Evolutionary conservation across 2,329 filamentous ascomycete species (phyloP), one percentile per base, ranked within the genome.

Genomic region (Podosphaera leucotricha): DNA sequence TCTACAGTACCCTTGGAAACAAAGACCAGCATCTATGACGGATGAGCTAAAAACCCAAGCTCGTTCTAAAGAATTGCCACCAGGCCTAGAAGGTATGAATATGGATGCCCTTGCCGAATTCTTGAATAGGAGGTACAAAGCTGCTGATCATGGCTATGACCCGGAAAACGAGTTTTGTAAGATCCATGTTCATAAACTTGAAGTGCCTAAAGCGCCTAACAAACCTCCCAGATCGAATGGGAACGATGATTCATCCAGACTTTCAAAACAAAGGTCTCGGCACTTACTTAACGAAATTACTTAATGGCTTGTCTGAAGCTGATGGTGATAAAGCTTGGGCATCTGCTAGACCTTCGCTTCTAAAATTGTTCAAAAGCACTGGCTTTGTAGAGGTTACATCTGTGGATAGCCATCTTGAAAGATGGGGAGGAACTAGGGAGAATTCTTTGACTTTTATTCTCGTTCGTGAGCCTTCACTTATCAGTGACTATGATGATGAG

Each of bases 1-100:
- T 19, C 41, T 54, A 3, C 46, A 50, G 33, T 47, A 19, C 37
- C 53, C 53, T 2, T 54, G 53, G 51, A 48, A 49, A 36, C 37
- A 47, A 22, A 6, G 15, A 20, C 11, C 35, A 19, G 18, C 28
- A 11, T 36, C 42, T 11, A 49, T 54, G 47, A 49, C 43, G 10
- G 41, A 30, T 2, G 48, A 52, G 36, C 22, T 47, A 18, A 51
- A 50, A 38, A 30, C 16, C 2, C 20, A 39, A 16, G 47, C 43
- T 8, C 16, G 33, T 7, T 41, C 38, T 13, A 19, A 46, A 18
- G 45, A 47, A 10, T 11, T 47, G 20, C 49, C 52, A 2, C 48
- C 49, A 5, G 6, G 41, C 10, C 38, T 46, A 5, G 43, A 48
- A n/a, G 51, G 46, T 0, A 47, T 49, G 35, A 44, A 49, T 43